Evolutionary conservation across 306 rosid genomes (phyloP), one percentile per base, ranked within the genome.

Genomic region (Lathyrus tuberosus): DNA sequence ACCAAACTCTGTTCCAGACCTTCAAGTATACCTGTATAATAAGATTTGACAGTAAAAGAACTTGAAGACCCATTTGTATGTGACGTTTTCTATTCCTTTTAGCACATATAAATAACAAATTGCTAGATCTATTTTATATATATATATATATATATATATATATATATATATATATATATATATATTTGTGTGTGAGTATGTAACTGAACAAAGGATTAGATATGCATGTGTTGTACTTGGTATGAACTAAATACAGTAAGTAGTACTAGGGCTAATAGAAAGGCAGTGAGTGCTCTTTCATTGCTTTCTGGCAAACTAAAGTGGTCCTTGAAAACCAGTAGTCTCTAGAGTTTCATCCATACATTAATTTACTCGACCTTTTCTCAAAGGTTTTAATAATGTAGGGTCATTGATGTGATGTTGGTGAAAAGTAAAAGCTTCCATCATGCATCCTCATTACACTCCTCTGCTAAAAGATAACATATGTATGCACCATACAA

Each of bases 351-450:
- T 49, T 49, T 49, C 57, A 9, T 8, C 57, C 84, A 71, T 87
- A 81, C 81, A 83, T 57, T 62, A 75, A 78, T 78, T 60, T 14
- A 71, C 49, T 61, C 82, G 80, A 66, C 85, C 22, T 80, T 84
- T 81, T 75, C 83, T 68, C 38, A 61, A 69, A 69, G 62, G 61
- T 57, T 79, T 15, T 15, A 77, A 61, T 68, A 16, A 49, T 37
- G 80, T 68, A 65, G 82, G 87, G 54, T 48, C 84, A 66, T 48
- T 71, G 85, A 83, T 71, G 62, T 62, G 71, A 67, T 75, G 51
- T 71, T 20, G 70, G 22, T 74, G 69, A 49, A 60, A 65, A 62
- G 60, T 60, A 35, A 63, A 58, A 72, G 79, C 61, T 43, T 63
- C 51, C 5, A 49, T 18, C 57, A 49, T 49, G 56, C 24, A 49